phyloP scores from a whole-genome alignment of 345 rosid species.

The Brassica rapa region DNA sequence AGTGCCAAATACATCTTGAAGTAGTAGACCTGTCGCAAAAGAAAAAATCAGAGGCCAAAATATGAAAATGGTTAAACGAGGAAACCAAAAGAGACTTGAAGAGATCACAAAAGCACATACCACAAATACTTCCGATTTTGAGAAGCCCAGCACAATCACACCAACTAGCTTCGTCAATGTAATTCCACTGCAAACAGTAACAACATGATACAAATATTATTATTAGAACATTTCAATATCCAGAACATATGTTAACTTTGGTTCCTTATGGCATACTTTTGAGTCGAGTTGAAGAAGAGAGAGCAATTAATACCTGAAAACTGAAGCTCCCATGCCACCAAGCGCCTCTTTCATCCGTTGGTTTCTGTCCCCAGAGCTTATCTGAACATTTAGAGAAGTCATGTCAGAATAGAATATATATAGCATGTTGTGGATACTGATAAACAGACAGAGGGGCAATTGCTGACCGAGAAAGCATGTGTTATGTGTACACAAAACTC shows the following conservation, averaged over 20 bases:
- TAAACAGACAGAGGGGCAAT: constrained; percentile 9
- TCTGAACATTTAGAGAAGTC: constrained; percentile 47
- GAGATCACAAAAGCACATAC: constrained; percentile 43
- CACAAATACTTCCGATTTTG: constrained; percentile 95
- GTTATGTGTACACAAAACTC: constrained; percentile 98
- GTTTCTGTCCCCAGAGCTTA: constrained; percentile 69
- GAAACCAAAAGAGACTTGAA: background rate
- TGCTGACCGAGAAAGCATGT: constrained; percentile 82
- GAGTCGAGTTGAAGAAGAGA: constrained; percentile 4
- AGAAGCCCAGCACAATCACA: constrained; percentile 90
- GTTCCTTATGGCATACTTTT: background rate
- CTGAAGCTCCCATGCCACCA: constrained; percentile 96
- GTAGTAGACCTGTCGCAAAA: constrained; percentile 72
- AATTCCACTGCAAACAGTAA: constrained; percentile 61
- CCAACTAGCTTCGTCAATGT: constrained; percentile 94
- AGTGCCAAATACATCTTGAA: constrained; percentile 96
- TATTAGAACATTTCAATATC: background rate
- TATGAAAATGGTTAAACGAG: background rate
- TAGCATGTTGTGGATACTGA: background rate
- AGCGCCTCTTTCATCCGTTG: constrained; percentile 84
- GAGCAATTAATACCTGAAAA: constrained; percentile 64
- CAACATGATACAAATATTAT: background rate
- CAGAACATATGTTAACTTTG: background rate
- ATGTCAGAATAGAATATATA: background rate
- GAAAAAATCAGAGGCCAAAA: background rate